Evolutionary conservation across 768 basidiomycete species (phyloP), one percentile per base, ranked within the genome.

Genomic region (Pholiota conissans): DNA sequence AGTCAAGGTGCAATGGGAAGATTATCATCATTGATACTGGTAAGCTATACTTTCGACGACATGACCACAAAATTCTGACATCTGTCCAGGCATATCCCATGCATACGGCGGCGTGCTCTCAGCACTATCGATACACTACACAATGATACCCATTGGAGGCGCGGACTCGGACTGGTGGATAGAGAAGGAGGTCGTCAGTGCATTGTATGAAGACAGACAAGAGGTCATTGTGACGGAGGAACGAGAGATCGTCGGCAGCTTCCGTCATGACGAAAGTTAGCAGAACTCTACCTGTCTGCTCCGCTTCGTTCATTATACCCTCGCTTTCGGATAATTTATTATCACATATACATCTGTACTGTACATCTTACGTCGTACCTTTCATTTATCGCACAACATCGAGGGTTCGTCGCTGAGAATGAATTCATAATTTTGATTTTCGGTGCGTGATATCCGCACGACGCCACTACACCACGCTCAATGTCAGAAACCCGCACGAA

Each of bases 1-100:
- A 90, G 3, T 84, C 90, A 5, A 78, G 95, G 56, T 99, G 97
- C 68, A 79, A 84, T 35, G 95, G 93, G n/a, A 94, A 91, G 65
- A 85, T 98, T 42, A 88, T 98, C 63, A 90, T 98, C 59, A 98
- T 99, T 50, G 96, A 99, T 68, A 98, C 96, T 0, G 94, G 91
- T 87, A 56, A 5, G 60, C 37, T 13, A 9, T 8, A 6, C 24
- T 45, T 24, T n/a, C n/a, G n/a, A n/a, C n/a, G 30, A 13, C 13
- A 32, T 32, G 30, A 32, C 30, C 13, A 32, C 30, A 32, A 6
- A 6, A 6, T 13, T 32, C 30, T 32, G 30, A 32, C 60, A 24
- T 34, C n/a, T 45, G 6, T 30, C 8, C 30, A 90, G 91, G 93
- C n/a, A 95, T 96, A 49, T 95, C 93, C 4, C 91, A 91, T 68